Evolutionary conservation across 1,284 basidiomycete species (phyloP), one percentile per base, ranked within the genome.

Genomic region (Coniophora puteana): DNA sequence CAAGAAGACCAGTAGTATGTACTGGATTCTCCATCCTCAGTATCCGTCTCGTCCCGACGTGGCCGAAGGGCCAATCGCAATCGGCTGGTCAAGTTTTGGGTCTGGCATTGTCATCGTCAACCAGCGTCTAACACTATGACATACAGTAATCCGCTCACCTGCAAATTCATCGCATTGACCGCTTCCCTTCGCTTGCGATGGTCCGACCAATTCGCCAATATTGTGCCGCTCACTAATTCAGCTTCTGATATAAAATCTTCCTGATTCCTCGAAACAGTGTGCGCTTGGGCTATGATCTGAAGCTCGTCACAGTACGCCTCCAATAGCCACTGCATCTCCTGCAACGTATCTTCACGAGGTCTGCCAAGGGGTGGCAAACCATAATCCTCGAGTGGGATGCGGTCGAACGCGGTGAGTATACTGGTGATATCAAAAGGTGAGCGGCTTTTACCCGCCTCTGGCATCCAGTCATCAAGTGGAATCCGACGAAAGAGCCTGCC

Each of bases 221-320:
- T 72, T 17, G 69, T 69, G 16, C 70, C 69, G 20, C 66, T 69
- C 7, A 71, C 54, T 1, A 72, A 51, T 49, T 71, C 69, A 14
- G 67, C 61, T 40, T 71, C 69, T 1, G 66, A 58, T 21, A 72
- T 48, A 8, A 46, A 29, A 7, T 49, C 35, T 8, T 69, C 55
- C 38, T 58, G 53, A 44, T 57, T 57, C 48, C 59, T 61, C 3
- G 58, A 61, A n/a, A 58, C 40, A 16, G 65, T 63, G 28, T 68
- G 59, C 2, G 58, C 46, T n/a, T 50, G 54, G 1, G 55, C 69
- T 8, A 71, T 71, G 26, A 46, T 40, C 12, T 57, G 26, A 14
- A 71, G 44, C 38, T 62, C 62, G 14, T 53, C 36, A 38, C 50
- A 52, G 36, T 71, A 69, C 33, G 57, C 59, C 0, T 67, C 58